phyloP scores from a whole-genome alignment of 176 grass and related monocot genomes.

The Triticum dicoccoides region DNA sequence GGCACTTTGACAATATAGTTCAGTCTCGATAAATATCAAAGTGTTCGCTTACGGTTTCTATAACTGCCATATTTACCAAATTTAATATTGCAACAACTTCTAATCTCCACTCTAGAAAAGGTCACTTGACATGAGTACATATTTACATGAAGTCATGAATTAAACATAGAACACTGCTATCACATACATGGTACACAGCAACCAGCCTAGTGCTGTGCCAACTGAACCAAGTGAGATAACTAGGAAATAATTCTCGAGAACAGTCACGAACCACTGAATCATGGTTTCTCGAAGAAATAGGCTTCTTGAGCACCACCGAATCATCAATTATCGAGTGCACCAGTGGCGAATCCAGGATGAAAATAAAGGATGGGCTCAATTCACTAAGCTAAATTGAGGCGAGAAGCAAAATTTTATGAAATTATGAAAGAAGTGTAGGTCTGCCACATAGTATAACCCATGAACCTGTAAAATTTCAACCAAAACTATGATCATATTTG shows the following conservation, averaged over 20 bases:
- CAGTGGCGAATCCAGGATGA: too few species aligned
- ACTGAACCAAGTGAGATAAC: neutral
- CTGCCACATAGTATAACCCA: too few species aligned
- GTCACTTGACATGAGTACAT: neutral
- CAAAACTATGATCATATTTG: too few species aligned
- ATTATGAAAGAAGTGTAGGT: too few species aligned
- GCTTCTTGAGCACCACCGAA: neutral
- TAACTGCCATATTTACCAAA: neutral
- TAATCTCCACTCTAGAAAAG: neutral
- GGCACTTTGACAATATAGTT: neutral
- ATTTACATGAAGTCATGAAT: neutral
- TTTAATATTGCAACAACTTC: neutral
- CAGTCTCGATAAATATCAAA: conserved; percentile 4
- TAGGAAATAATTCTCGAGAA: neutral
- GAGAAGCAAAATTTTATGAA: too few species aligned
- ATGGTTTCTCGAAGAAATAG: neutral
- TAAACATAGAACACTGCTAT: neutral
- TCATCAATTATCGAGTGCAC: neutral
- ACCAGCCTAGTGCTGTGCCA: neutral
- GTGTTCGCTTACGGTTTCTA: neutral
- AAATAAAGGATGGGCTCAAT: too few species aligned
- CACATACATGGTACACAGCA: neutral
- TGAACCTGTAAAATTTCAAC: too few species aligned
- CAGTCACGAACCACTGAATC: neutral
- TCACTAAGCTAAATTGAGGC: too few species aligned